A percentile compares a stretch with the other conserved stretches of the same genome.
Evolutionary conservation across 305 asterid genomes (phyloP).

Genomic region (Stenogyne calaminthoides): DNA sequence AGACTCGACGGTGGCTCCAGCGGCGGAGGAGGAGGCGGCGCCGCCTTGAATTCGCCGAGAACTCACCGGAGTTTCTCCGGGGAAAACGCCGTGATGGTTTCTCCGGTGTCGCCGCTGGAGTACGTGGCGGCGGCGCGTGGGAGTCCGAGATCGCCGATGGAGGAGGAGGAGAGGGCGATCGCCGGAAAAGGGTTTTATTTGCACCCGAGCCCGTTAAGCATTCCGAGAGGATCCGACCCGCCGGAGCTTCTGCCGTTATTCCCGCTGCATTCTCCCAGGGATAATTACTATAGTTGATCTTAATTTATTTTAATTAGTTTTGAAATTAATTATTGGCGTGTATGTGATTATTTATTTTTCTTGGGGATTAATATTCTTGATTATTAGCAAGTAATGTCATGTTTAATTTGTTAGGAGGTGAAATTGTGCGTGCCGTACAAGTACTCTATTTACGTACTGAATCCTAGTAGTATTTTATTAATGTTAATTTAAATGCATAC

Average conservation of each 20-base stretch:
- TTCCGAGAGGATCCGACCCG: conserved; percentile 64
- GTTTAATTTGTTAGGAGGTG: not conserved
- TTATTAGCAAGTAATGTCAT: not conserved
- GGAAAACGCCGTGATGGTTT: conserved; percentile 42
- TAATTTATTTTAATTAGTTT: not conserved
- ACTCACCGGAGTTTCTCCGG: conserved; percentile 27
- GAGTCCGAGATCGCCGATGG: conserved; percentile 52
- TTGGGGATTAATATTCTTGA: conserved; percentile 6
- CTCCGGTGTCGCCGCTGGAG: conserved; percentile 79
- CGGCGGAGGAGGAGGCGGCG: not conserved
- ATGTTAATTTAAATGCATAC: not conserved
- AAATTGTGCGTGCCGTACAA: too few species aligned
- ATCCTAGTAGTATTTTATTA: conserved; percentile 11
- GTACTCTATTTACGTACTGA: not conserved
- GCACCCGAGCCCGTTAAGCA: conserved; percentile 64
- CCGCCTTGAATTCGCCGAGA: conserved; percentile 20
- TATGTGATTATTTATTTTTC: not conserved
- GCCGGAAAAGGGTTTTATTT: conserved; percentile 74
- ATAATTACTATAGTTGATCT: not conserved
- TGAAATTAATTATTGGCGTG: not conserved
- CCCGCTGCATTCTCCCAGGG: conserved; percentile 61
- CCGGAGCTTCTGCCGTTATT: conserved; percentile 81
- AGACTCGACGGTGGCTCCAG: conserved; percentile 36
- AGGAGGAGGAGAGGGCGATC: conserved; percentile 68
- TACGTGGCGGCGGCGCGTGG: conserved; percentile 50